Evolutionary conservation across 805 yeast genomes (phyloP), one percentile per base, ranked within the genome.

Genomic region (Torulaspora maleeae): DNA sequence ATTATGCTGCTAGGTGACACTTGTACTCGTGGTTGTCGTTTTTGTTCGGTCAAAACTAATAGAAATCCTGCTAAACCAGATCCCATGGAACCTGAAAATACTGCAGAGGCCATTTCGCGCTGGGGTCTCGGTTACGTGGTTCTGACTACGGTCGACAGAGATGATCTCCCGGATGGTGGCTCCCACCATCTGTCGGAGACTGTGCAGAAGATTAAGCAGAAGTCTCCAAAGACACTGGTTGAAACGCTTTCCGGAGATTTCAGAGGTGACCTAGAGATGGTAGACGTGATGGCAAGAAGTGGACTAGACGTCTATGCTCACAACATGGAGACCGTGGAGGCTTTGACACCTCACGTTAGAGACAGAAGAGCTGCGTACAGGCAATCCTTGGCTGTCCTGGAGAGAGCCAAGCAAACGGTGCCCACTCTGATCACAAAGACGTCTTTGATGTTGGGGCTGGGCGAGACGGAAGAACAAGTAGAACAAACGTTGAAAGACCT

Each of bases 91-190:
- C 99, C 99, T 1, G 96, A 87, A 61, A 88, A 93, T 59, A 95
- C 99, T 0, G 98, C 98, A 0, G 96, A 86, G 57, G 99, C 99
- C 25, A 89, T 93, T 48, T 80, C 87, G 34, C 81, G 96, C 68
- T 93, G 99, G 99, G 98, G 98, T 0, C 76, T 93, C 52, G 99
- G 99, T 22, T 93, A 93, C 63, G 97, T 93, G 8, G 99, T 93
- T 16, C 73, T 93, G 52, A 93, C 99, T 13, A 90, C 99, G 1
- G 99, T 93, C 15, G 99, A 93, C 66, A 78, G 99, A 69, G 99
- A 93, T 66, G 99, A 93, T 66, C 73, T 93, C 55, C 56, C 75
- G 0, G 99, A 93, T 61, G 97, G 98, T 48, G 99, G 99, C 35
- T 82, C 97, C 3, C 73, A 79, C 49, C 99, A 93, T 68, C 77